A percentile compares a stretch with the other conserved stretches of the same genome.
Evolutionary conservation across 164 flowering plant genomes (phyloP).

Genomic region (Stephania cephalantha): DNA sequence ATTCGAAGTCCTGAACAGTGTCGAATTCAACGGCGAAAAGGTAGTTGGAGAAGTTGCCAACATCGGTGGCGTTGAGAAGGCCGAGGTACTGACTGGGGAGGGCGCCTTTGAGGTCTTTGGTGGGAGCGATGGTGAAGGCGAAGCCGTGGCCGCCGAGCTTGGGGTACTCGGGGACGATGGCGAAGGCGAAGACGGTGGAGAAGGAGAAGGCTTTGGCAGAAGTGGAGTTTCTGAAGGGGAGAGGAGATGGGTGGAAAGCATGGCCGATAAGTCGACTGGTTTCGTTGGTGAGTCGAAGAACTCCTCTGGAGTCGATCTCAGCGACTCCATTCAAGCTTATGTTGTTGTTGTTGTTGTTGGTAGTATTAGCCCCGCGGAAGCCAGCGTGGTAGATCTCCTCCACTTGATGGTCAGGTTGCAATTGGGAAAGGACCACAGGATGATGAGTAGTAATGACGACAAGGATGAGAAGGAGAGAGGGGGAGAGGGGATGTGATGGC

Average conservation of each 20-base stretch:
- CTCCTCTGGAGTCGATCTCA: slow-evolving; percentile 30
- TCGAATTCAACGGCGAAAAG: slow-evolving; percentile 66
- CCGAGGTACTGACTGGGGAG: slow-evolving; percentile 59
- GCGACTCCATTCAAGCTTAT: slow-evolving; percentile 36
- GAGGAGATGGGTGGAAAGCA: slow-evolving; percentile 6
- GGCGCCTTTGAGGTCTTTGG: slow-evolving; percentile 24
- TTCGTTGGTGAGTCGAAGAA: slow-evolving; percentile 15
- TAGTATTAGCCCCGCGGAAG: slow-evolving; percentile 16
- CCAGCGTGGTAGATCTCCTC: slow-evolving; percentile 35
- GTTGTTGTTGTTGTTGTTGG: slow-evolving; percentile 13
- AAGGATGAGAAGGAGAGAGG: too few relatives aligned
- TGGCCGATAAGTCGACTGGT: background rate
- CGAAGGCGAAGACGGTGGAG: background rate
- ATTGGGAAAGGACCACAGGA: too few relatives aligned
- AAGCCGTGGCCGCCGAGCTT: slow-evolving; percentile 40
- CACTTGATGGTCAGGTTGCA: slow-evolving; percentile 9
- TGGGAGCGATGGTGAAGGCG: slow-evolving; percentile 31
- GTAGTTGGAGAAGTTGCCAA: slow-evolving; percentile 38
- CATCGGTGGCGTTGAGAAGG: slow-evolving; percentile 34
- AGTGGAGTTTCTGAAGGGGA: slow-evolving; percentile 4
- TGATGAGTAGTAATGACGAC: too few relatives aligned
- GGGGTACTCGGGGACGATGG: slow-evolving; percentile 22
- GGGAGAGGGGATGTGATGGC: too few relatives aligned
- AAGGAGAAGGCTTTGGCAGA: slow-evolving; percentile 19
- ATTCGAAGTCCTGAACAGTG: slow-evolving; percentile 54